Conservation (phyloP, 1,284 basidiomycete species). For the Fomitopsis pinicola region DNA sequence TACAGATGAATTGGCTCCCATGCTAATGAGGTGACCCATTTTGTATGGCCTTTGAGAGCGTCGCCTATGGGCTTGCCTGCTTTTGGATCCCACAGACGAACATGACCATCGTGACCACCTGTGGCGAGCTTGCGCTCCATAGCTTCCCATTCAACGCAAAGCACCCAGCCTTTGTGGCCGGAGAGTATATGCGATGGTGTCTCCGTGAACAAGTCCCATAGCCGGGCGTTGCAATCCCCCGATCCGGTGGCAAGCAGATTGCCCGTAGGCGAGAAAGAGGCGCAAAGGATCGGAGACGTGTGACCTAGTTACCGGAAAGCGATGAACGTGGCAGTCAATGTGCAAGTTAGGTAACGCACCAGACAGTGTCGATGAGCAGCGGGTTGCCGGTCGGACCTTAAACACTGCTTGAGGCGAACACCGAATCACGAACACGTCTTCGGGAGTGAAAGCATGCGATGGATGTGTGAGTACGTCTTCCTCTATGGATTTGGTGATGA, state of each 20-base stretch:
- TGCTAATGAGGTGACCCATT: constrained; percentile 95
- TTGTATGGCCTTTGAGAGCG: constrained; percentile 87
- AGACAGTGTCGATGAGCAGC: constrained; percentile 89
- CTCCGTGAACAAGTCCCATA: constrained; percentile 96
- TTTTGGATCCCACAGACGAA: constrained; percentile 85
- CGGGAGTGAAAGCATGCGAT: constrained; percentile 70
- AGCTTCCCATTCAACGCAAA: constrained; percentile 97
- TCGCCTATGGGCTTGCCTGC: constrained; percentile 83
- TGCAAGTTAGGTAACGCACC: constrained; percentile 41
- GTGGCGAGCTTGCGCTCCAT: constrained; percentile 88
- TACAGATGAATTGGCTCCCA: constrained; percentile 97
- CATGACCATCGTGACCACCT: constrained; percentile 88
- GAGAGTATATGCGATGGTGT: constrained; percentile 84
- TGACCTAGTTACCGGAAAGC: constrained; percentile 54
- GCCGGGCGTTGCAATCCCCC: constrained; percentile 88
- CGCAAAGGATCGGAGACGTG: constrained; percentile 90
- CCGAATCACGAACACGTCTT: constrained; percentile 83
- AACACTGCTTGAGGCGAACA: constrained; percentile 97
- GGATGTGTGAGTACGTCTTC: constrained; percentile 74
- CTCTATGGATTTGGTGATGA: constrained; percentile 77
- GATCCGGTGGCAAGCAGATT: constrained; percentile 90
- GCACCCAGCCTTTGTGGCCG: constrained; percentile 94
- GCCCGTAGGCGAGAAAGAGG: constrained; percentile 93
- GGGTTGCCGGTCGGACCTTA: constrained; percentile 87
- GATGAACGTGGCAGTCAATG: neutral